phyloP scores from a whole-genome alignment of 495 filamentous ascomycete genomes.

The Choiromyces venosus region DNA sequence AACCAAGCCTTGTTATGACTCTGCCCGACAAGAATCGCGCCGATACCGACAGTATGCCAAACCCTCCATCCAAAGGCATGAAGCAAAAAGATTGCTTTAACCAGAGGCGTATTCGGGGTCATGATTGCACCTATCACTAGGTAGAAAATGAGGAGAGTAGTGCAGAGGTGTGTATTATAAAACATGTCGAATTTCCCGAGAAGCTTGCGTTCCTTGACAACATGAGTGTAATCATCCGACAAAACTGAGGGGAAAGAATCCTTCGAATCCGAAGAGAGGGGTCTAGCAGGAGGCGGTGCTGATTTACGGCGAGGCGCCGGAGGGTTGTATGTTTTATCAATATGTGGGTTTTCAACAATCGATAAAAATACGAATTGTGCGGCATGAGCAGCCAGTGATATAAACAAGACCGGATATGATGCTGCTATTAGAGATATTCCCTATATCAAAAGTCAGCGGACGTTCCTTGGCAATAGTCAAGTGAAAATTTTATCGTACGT shows the following conservation, averaged over 20 bases:
- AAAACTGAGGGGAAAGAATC: conserved; percentile 7
- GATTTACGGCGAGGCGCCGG: conserved; percentile 60
- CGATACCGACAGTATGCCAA: conserved; percentile 88
- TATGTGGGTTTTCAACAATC: conserved; percentile 90
- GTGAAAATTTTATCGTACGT: conserved; percentile 44
- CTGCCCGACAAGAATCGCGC: conserved; percentile 74
- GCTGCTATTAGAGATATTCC: conserved; percentile 98
- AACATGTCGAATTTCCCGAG: conserved; percentile 79
- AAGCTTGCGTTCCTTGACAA: conserved; percentile 34
- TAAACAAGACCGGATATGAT: conserved; percentile 93
- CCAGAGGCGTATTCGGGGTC: conserved; percentile 69
- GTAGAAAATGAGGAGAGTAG: conserved; percentile 67
- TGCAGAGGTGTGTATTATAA: conserved; percentile 74
- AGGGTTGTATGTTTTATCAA: conserved; percentile 95
- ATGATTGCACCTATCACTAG: conserved; percentile 63
- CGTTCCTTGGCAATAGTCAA: neutral
- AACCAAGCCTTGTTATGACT: conserved; percentile 90
- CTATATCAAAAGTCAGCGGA: conserved; percentile 15
- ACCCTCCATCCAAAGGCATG: conserved; percentile 79
- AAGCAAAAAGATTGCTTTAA: conserved; percentile 69
- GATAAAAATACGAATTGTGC: conserved; percentile 89
- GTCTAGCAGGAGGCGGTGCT: conserved; percentile 16
- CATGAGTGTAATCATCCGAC: conserved; percentile 21
- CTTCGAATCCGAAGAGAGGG: conserved; percentile 16
- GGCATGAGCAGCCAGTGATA: conserved; percentile 90